phyloP scores from a whole-genome alignment of 306 rosid genomes.

The Myrica gale region DNA sequence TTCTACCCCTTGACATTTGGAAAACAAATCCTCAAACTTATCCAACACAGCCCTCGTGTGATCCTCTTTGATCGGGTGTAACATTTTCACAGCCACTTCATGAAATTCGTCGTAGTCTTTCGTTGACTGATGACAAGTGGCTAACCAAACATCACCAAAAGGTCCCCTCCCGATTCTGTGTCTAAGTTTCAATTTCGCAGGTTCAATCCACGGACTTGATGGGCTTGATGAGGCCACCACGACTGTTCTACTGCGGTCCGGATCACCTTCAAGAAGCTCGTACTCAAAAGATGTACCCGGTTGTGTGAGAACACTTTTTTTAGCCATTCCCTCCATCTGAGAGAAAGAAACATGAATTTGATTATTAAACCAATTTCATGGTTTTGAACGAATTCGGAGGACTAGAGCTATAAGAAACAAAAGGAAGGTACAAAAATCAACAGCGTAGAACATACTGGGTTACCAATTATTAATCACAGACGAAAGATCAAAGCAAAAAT shows the following conservation, averaged over 20 bases:
- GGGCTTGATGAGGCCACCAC: conserved; percentile 41
- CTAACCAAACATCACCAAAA: conserved; percentile 95
- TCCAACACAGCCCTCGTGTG: conserved; percentile 53
- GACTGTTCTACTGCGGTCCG: conserved; percentile 43
- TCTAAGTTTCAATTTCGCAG: conserved; percentile 73
- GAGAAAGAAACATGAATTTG: conserved; percentile 7
- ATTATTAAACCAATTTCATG: neutral
- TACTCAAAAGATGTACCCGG: conserved; percentile 54
- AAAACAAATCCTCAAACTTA: conserved; percentile 56
- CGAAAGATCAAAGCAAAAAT: neutral
- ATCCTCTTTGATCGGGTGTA: conserved; percentile 63
- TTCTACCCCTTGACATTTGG: conserved; percentile 55
- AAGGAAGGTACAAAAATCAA: neutral
- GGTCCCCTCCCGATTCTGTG: conserved; percentile 88
- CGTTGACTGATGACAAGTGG: conserved; percentile 82
- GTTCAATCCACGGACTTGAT: conserved; percentile 68
- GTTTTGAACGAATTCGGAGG: neutral
- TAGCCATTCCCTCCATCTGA: conserved; percentile 62
- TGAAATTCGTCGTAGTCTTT: conserved; percentile 69
- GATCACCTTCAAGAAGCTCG: conserved; percentile 63
- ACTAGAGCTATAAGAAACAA: neutral
- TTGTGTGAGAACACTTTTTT: conserved; percentile 45
- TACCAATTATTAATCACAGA: neutral
- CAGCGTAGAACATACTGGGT: neutral
- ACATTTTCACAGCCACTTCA: conserved; percentile 92